Evolutionary conservation across 2,329 filamentous ascomycete genomes (phyloP), one percentile per base, ranked within the genome.

Genomic region (Botryotinia convoluta): DNA sequence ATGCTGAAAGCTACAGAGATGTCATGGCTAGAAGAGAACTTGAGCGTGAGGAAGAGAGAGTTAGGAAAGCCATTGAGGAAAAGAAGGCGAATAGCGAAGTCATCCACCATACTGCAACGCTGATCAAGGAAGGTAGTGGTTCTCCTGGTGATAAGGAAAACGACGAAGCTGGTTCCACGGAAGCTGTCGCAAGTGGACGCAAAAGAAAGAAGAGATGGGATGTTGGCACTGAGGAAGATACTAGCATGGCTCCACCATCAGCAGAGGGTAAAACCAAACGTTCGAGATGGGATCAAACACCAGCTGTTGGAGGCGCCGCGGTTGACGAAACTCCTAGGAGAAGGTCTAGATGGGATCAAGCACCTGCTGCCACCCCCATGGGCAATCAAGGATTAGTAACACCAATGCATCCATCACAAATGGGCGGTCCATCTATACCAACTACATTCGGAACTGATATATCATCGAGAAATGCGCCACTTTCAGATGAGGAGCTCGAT

Each of bases 201-300:
- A 96, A 96, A 87, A 90, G 95, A 80, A 98, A 97, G 87, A 94
- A 97, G 86, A 90, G 96, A 83, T 99, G 96, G 96, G 95, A 98
- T 82, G 91, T 95, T 29, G 84, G 87, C 32, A 86, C 90, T n/a
- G 85, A 87, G 10, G 86, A 88, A 57, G 83, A 85, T 9, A 86
- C 88, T 54, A 85, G 86, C 26, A 83, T 86, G 64, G 83, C 85
- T n/a, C 37, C 63, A 39, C 81, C 85, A 37, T 79, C 84, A 57
- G 83, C 86, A 37, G 88, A 90, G 70, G 83, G 84, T 26, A 93
- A 93, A 82, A 79, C 85, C 79, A 84, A 83, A 82, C 89, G 92
- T 78, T 97, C 94, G 32, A 87, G 95, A 81, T 98, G 95, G 95
- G 95, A 97, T 79, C 89, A 95, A 81, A 90, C 93, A 45, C 93